Evolutionary conservation across 257 asterid species (phyloP).

Genomic region (Solanum acaule): DNA sequence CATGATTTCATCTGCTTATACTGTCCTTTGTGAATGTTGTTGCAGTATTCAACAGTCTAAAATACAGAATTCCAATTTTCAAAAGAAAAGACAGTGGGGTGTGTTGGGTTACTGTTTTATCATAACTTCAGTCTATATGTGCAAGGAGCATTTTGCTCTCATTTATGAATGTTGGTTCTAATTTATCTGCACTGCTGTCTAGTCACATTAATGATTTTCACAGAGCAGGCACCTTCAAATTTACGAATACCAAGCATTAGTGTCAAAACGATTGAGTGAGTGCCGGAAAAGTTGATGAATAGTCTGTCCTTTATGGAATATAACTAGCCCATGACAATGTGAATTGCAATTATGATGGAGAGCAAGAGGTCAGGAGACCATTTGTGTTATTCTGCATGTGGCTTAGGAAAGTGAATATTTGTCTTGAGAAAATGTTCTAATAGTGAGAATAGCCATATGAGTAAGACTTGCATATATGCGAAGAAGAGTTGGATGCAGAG

Average conservation of each 20-base stretch:
- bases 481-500: neutral
- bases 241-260: neutral
- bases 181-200: neutral
- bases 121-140: neutral
- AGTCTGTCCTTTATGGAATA: neutral
- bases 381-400: neutral
- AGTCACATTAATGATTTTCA: neutral
- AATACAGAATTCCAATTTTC: neutral
- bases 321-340: neutral
- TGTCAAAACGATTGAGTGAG: neutral
- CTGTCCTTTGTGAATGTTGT: neutral
- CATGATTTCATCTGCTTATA: neutral
- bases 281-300: neutral
- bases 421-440: neutral
- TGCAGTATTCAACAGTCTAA: neutral
- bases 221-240: neutral
- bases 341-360: neutral
- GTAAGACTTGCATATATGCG: neutral
- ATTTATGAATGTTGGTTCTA: neutral
- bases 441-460: neutral
- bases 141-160: neutral
- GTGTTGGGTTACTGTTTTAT: neutral
- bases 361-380: neutral
- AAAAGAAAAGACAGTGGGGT: neutral
- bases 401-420: neutral